Evolutionary conservation across 352 stramenopile species (phyloP), one percentile per base, ranked within the genome.

Genomic region (Globisporangium spinosum): DNA sequence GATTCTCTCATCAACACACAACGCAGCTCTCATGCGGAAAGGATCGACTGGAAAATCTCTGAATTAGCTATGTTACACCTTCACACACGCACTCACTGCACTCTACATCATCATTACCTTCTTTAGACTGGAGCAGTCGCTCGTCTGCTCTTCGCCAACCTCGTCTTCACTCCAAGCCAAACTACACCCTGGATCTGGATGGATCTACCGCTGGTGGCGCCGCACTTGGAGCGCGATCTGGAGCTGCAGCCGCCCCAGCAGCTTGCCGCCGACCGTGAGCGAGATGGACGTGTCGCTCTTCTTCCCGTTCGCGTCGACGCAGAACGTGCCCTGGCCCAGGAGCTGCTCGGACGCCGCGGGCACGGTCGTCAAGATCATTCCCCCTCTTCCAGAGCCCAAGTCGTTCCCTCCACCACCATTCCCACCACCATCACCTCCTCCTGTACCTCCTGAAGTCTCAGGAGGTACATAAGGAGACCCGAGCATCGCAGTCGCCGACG

Each of bases 271-370:
- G 35, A 91, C 65, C 0, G 85, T 93, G 23, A 93, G 67, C 23
- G 85, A 79, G 49, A 91, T 79, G 57, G 73, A 74, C 3, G 79
- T 77, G 23, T 89, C 81, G 13, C 77, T 71, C 27, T 89, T 86
- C 55, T 75, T 78, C 51, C 68, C 64, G 54, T 69, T 82, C 10
- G 72, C 74, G 43, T 89, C 79, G 25, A 88, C 80, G 49, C 83
- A 90, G 57, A 93, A 93, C 9, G 77, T 83, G 22, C 81, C 85
- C 49, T 91, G 83, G 0, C 82, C 85, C 54, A 91, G 80, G 13
- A 79, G 73, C 58, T 78, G 77, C 45, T 90, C 77, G 20, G 73
- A 78, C 1, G 62, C 67, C 13, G 25, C 40, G 6, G 59, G 35
- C 32, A 56, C 20, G 10, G 58, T 70, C 45, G 56, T 38, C 34